phyloP scores from a whole-genome alignment of 345 rosid species.

The Tarenaya hassleriana region DNA sequence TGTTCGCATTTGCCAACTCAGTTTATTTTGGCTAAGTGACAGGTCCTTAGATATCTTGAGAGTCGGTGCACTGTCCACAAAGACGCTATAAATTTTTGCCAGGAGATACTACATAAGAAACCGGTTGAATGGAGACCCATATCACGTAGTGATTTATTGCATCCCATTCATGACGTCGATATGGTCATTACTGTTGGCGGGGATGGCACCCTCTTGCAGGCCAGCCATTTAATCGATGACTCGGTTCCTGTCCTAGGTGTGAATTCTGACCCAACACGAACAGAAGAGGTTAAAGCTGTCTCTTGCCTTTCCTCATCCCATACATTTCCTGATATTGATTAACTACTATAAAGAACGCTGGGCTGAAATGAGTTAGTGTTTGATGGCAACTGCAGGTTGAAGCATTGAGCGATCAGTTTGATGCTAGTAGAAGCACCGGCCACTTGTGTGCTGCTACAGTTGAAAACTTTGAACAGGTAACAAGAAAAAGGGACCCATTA shows the following conservation, averaged over 20 bases:
- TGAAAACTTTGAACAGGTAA: slow-evolving; percentile 72
- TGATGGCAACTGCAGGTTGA: slow-evolving; percentile 43
- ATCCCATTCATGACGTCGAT: slow-evolving; percentile 57
- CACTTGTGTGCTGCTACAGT: slow-evolving; percentile 82
- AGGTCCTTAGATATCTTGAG: slow-evolving; percentile 30
- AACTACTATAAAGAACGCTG: not conserved
- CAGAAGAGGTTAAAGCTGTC: slow-evolving; percentile 52
- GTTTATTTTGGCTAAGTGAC: slow-evolving; percentile 9
- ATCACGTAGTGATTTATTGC: slow-evolving; percentile 45
- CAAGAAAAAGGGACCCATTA: slow-evolving; percentile 63
- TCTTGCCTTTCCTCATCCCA: not conserved
- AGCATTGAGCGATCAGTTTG: slow-evolving; percentile 57
- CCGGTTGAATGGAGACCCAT: slow-evolving; percentile 60
- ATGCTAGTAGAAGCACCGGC: slow-evolving; percentile 83
- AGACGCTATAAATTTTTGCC: slow-evolving; percentile 52
- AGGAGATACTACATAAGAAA: slow-evolving; percentile 55
- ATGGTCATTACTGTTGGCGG: slow-evolving; percentile 90
- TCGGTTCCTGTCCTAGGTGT: slow-evolving; percentile 74
- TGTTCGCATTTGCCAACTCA: not conserved
- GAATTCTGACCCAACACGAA: slow-evolving; percentile 84
- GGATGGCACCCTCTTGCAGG: slow-evolving; percentile 92
- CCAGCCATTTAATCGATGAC: slow-evolving; percentile 79
- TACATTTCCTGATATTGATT: not conserved
- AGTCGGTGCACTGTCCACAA: too few species aligned
- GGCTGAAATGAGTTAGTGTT: slow-evolving; percentile 26